Percentiles rank a stretch among this genome's conserved stretches.
These are phyloP conservation scores for Tolypocladium amazonense DNA, from an alignment of 2,329 filamentous ascomycete species.

Conservation along the genomic window DNA sequence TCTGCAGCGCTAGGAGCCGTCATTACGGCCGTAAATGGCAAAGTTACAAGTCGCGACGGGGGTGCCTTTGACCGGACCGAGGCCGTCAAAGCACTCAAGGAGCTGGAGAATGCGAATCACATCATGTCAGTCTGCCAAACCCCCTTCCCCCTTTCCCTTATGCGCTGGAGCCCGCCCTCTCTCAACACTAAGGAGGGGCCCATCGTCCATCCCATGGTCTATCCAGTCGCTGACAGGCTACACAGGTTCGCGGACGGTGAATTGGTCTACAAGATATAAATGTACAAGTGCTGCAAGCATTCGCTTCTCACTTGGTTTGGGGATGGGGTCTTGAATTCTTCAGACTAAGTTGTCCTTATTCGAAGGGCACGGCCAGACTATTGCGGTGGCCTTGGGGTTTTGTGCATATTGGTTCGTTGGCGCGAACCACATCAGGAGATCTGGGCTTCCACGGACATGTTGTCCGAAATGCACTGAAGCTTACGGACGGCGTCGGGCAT, in stretches of 20 bases:
- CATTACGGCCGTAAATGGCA: conserved; percentile 68
- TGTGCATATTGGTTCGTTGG: background rate
- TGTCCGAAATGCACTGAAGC: background rate
- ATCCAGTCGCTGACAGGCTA: conserved; percentile 8
- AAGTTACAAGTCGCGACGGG: conserved; percentile 41
- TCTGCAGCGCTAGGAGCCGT: conserved; percentile 66
- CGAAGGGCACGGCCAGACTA: background rate
- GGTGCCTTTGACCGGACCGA: conserved; percentile 61
- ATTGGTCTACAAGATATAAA: conserved; percentile 59
- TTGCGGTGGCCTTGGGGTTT: background rate
- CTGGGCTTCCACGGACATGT: background rate
- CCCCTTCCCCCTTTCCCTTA: background rate
- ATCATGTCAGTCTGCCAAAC: conserved; percentile 65
- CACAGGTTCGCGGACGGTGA: conserved; percentile 49
- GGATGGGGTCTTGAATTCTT: background rate
- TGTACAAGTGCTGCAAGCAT: background rate
- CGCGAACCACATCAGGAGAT: background rate
- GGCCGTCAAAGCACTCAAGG: conserved; percentile 64
- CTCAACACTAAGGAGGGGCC: background rate
- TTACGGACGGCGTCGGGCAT: background rate
- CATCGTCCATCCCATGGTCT: too few relatives aligned
- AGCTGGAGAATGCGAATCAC: conserved; percentile 74
- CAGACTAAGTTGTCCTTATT: background rate
- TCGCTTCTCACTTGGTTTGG: background rate
- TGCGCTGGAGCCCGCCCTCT: background rate